A percentile compares a stretch with the other conserved stretches of the same genome.
Evolutionary conservation across 192 early-diverging fungal genomes (phyloP).

Genomic region (Entomortierella beljakovae): DNA sequence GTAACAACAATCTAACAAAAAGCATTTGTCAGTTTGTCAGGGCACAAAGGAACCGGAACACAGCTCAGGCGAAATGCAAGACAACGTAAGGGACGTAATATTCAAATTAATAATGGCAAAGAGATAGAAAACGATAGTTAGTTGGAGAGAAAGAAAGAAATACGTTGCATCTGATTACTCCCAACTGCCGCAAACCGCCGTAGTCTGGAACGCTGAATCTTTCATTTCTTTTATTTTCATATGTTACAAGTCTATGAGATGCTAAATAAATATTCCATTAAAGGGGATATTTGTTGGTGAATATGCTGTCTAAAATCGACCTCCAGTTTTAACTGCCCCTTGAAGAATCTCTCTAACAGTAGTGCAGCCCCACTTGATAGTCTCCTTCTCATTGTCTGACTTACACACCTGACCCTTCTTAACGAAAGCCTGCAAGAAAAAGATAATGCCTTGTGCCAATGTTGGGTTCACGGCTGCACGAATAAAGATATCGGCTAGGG

Average conservation of each 20-base stretch:
- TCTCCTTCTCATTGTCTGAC: slow-evolving; percentile 71
- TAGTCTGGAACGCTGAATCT: no score
- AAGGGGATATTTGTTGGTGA: not conserved
- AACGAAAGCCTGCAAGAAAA: slow-evolving; percentile 86
- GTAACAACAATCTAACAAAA: no score
- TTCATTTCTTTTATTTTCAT: no score
- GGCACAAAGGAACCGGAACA: slow-evolving; percentile 3
- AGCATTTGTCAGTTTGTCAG: slow-evolving; percentile 8
- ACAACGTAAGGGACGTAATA: not conserved
- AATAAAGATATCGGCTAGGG: slow-evolving; percentile 66
- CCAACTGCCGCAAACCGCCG: no score
- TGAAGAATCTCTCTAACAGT: slow-evolving; percentile 70
- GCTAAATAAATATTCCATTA: not conserved
- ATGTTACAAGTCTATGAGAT: no score
- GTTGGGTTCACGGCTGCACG: slow-evolving; percentile 69
- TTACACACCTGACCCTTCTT: slow-evolving; percentile 69
- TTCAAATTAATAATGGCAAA: not conserved
- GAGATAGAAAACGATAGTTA: not conserved
- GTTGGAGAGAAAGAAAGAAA: not conserved
- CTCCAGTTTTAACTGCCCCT: slow-evolving; percentile 49
- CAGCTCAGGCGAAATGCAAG: not conserved
- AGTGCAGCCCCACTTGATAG: slow-evolving; percentile 74
- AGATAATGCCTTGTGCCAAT: slow-evolving; percentile 84
- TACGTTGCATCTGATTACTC: no score
- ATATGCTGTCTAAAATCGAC: slow-evolving; percentile 50